Percentiles rank a stretch among this genome's conserved stretches.
Evolutionary conservation across 345 rosid species (phyloP).

Genomic region (Moringa oleifera): DNA sequence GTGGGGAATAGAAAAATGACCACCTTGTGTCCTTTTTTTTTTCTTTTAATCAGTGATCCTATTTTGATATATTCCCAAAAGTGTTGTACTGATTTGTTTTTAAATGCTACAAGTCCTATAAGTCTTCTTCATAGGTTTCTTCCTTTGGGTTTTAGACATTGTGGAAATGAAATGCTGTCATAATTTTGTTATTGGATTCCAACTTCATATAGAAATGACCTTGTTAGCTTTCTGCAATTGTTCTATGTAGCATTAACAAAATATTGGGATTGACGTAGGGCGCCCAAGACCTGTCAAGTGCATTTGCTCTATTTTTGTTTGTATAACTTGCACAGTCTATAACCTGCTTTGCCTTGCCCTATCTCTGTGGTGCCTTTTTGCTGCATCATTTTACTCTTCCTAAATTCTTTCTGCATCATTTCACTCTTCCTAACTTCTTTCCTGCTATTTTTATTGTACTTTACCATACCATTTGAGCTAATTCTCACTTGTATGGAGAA

Average conservation of each 20-base stretch:
- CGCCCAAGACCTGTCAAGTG: no score
- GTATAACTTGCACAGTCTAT: no score
- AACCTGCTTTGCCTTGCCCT: not conserved
- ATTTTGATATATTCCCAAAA: no score
- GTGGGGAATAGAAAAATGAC: no score
- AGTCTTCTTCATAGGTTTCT: no score
- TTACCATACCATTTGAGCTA: not conserved
- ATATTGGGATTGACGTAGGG: no score
- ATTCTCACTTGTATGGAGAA: not conserved
- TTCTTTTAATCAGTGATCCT: no score
- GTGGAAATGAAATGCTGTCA: not conserved
- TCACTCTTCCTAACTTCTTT: no score
- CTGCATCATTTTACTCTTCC: not conserved
- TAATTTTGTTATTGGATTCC: not conserved
- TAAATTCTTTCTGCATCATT: no score
- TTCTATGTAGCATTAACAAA: no score
- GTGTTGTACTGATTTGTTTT: not conserved
- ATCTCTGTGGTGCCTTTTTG: not conserved
- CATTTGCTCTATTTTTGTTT: no score
- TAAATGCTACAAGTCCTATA: not conserved
- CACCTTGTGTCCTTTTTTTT: not conserved
- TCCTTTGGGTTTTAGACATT: not conserved
- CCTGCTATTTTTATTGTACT: not conserved
- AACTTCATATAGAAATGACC: not conserved
- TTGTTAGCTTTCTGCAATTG: not conserved